phyloP scores from a whole-genome alignment of 164 flowering plant species.

The Nymphaea colorata region DNA sequence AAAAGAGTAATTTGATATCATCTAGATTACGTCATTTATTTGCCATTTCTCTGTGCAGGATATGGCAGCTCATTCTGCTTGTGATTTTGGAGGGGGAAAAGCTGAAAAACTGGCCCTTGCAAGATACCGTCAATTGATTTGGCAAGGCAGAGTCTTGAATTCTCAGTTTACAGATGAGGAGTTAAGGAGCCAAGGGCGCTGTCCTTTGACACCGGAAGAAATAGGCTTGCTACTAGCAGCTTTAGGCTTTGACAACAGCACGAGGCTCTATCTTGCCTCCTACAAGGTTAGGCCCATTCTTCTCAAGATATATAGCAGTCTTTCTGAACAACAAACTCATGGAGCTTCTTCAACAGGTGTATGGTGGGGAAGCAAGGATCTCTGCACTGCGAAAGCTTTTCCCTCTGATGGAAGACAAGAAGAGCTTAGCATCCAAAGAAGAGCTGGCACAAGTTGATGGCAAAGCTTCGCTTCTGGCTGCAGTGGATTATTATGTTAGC shows the following conservation, averaged over 20 bases:
- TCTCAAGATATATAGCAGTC: no score
- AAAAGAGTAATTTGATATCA: no score
- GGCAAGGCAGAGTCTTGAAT: slow-evolving; percentile 95
- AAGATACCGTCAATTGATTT: slow-evolving; percentile 72
- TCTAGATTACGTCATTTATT: no score
- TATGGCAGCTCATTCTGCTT: slow-evolving; percentile 99
- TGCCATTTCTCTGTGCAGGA: slow-evolving; percentile 30
- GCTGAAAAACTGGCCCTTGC: slow-evolving; percentile 91
- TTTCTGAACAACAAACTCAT: no score
- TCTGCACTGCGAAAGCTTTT: slow-evolving; percentile 56
- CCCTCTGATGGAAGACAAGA: slow-evolving; percentile 91
- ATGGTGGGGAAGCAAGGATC: slow-evolving; percentile 95
- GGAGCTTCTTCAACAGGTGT: slow-evolving; percentile 39
- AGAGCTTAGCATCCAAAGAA: slow-evolving; percentile 70
- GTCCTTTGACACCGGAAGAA: slow-evolving; percentile 98
- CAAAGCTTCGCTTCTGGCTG: slow-evolving; percentile 91
- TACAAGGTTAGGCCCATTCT: slow-evolving; percentile 52
- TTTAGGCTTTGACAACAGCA: slow-evolving; percentile 80
- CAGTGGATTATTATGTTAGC: slow-evolving; percentile 87
- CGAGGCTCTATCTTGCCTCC: slow-evolving; percentile 93
- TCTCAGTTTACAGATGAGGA: slow-evolving; percentile 96
- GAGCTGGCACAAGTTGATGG: slow-evolving; percentile 63
- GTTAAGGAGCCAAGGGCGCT: slow-evolving; percentile 81
- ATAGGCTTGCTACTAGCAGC: slow-evolving; percentile 86
- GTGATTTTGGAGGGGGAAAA: slow-evolving; percentile 99